A percentile compares a stretch with the other conserved stretches of the same genome.
phyloP scores from a whole-genome alignment of 2,329 filamentous ascomycete species.

The Xylaria sp. region DNA sequence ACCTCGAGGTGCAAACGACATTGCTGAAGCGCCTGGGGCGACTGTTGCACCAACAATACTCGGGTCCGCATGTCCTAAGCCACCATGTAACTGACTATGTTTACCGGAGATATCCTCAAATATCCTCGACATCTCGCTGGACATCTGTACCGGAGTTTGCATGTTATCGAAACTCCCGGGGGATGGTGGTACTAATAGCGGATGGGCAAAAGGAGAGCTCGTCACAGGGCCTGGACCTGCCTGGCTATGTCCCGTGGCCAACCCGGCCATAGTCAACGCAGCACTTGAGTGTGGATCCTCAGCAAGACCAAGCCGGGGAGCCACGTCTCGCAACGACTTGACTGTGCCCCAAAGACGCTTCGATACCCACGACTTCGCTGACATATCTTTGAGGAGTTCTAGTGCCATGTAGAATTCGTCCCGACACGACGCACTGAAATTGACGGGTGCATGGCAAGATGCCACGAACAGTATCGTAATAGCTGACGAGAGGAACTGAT shows the following conservation, averaged over 20 bases:
- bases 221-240: constrained; percentile 39
- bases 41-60: constrained; percentile 30
- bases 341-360: constrained; percentile 80
- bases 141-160: constrained; percentile 62
- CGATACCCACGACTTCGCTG: constrained; percentile 75
- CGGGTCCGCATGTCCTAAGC: constrained; percentile 32
- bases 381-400: constrained; percentile 78
- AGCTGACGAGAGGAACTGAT: constrained; percentile 81
- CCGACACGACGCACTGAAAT: constrained; percentile 74
- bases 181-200: constrained; percentile 37
- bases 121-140: constrained; percentile 64
- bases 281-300: constrained; percentile 63
- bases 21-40: not conserved
- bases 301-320: constrained; percentile 73
- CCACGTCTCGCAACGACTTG: constrained; percentile 75
- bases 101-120: constrained; percentile 55
- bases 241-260: constrained; percentile 59
- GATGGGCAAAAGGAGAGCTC: constrained; percentile 36
- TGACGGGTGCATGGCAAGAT: constrained; percentile 77
- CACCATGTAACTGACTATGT: constrained; percentile 30
- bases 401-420: constrained; percentile 84
- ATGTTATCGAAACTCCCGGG: constrained; percentile 34
- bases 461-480: constrained; percentile 82
- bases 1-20: constrained; percentile 36
- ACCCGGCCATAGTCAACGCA: constrained; percentile 66